phyloP scores from a whole-genome alignment of 768 basidiomycete genomes.

The Serendipita indica region DNA sequence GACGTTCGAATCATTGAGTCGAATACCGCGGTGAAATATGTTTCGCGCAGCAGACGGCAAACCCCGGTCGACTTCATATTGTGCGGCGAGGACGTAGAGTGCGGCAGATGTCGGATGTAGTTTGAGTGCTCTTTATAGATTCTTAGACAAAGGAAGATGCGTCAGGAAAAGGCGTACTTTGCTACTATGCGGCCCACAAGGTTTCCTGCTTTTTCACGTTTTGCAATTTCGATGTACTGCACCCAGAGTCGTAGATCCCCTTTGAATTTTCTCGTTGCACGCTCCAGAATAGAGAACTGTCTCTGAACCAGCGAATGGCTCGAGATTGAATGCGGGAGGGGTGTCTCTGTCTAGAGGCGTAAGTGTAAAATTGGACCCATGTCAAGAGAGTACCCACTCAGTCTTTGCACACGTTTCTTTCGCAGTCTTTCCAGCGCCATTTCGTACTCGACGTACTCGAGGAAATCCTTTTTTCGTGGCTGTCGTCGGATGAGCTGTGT shows the following conservation, averaged over 20 bases:
- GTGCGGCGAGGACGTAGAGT: constrained; percentile 73
- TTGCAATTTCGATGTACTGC: constrained; percentile 75
- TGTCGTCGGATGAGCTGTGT: constrained; percentile 67
- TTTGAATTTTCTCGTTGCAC: constrained; percentile 79
- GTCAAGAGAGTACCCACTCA: constrained; percentile 31
- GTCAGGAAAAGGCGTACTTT: constrained; percentile 33
- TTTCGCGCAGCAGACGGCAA: constrained; percentile 70
- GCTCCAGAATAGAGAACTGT: constrained; percentile 82
- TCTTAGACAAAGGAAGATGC: background rate
- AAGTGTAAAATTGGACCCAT: background rate
- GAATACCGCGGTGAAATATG: constrained; percentile 70
- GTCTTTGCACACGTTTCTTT: constrained; percentile 53
- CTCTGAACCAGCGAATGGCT: constrained; percentile 74
- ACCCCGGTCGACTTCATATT: constrained; percentile 60
- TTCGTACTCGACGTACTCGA: constrained; percentile 86
- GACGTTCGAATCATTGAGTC: constrained; percentile 54
- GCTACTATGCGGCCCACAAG: constrained; percentile 73
- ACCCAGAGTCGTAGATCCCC: constrained; percentile 77
- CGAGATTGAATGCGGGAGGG: constrained; percentile 46
- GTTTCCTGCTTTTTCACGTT: constrained; percentile 60
- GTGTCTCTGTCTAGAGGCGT: background rate
- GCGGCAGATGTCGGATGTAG: constrained; percentile 65
- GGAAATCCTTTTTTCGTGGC: constrained; percentile 73
- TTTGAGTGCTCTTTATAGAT: constrained; percentile 52
- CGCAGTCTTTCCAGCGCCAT: constrained; percentile 74